phyloP scores from a whole-genome alignment of 176 grass and related monocot species.

The Rhipidocladum racemiflorum region DNA sequence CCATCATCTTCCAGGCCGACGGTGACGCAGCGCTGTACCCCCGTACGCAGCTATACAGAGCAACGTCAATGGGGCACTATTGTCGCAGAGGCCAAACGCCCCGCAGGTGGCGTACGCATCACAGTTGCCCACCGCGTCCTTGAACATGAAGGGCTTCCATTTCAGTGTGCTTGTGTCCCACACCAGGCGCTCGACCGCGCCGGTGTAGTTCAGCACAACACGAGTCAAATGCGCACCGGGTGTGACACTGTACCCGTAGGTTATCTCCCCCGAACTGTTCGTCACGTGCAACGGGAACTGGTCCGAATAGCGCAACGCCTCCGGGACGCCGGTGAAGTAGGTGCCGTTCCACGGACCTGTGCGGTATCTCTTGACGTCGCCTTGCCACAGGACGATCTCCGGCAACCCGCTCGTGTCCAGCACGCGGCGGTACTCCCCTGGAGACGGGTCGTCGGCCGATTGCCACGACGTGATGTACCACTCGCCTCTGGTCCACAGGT shows the following conservation, averaged over 20 bases:
- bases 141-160: not conserved
- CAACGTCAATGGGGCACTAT: not conserved
- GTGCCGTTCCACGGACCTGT: slow-evolving; percentile 31
- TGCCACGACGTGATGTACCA: slow-evolving; percentile 37
- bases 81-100: slow-evolving; percentile 38
- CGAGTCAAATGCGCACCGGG: slow-evolving; percentile 27
- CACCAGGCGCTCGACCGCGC: slow-evolving; percentile 18
- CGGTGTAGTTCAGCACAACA: slow-evolving; percentile 7
- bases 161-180: not conserved
- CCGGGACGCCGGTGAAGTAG: slow-evolving; percentile 44
- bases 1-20: slow-evolving; percentile 14
- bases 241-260: not conserved
- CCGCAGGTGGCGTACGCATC: slow-evolving; percentile 39
- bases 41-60: slow-evolving; percentile 29
- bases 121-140: not conserved
- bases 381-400: not conserved
- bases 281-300: slow-evolving; percentile 5
- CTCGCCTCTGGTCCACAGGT: slow-evolving; percentile 15
- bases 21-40: slow-evolving; percentile 39
- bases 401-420: slow-evolving; percentile 23
- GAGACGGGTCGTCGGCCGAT: slow-evolving; percentile 27
- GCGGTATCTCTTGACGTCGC: not conserved
- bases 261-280: not conserved
- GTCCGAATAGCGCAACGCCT: not conserved
- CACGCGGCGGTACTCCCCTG: slow-evolving; percentile 24